A percentile compares a stretch with the other conserved stretches of the same genome.
Conservation (phyloP, 441 rosid species). For the Pelargonium australe region DNA sequence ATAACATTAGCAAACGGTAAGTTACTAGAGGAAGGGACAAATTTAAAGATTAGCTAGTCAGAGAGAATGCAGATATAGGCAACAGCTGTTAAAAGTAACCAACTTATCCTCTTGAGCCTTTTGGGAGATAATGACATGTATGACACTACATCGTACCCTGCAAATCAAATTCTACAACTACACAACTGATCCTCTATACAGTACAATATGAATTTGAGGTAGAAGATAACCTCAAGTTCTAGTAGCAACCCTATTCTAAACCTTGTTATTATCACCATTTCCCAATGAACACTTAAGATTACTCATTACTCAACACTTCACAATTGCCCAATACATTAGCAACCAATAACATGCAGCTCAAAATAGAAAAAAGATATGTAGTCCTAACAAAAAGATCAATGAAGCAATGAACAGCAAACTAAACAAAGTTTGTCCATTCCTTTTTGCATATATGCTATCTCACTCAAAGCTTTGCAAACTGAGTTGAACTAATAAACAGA, state of each 20-base stretch:
- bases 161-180: not conserved
- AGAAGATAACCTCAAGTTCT: not conserved
- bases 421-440: not conserved
- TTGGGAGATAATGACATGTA: not conserved
- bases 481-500: no score
- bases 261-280: not conserved
- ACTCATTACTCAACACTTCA: not conserved
- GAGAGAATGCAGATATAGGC: not conserved
- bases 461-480: no score
- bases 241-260: not conserved
- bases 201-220: not conserved
- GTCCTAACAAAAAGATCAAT: not conserved
- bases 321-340: no score
- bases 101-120: not conserved
- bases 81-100: not conserved
- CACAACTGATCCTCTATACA: not conserved
- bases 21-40: not conserved
- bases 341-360: not conserved
- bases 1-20: not conserved
- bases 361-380: not conserved
- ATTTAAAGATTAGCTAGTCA: not conserved
- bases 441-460: not conserved
- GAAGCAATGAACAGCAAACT: not conserved
- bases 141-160: not conserved
- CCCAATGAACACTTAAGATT: no score